Base-by-base conservation (phyloP, 2,329 filamentous ascomycete genomes). In the Didymella pinodella region DNA sequence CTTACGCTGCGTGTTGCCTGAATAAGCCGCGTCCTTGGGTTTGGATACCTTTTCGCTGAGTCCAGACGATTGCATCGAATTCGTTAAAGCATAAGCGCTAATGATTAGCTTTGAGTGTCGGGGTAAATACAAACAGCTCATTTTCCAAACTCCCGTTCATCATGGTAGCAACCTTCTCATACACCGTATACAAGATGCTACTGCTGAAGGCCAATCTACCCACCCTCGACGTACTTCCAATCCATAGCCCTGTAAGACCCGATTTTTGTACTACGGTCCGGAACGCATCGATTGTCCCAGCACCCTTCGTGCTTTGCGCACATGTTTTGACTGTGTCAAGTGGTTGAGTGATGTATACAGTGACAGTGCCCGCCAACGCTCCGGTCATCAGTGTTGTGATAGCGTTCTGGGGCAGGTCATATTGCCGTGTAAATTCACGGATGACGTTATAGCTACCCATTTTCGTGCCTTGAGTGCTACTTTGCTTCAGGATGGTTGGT, bases 371-470 rank as follows among this genome's bases (percentile, higher is more conserved):
- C 11, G 74, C 73, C 26, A 70, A 34, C 1, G 72, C 71, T 14
- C 73, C 73, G 8, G 65, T 66, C 0, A 63, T 65, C 49, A 76
- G 74, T 0, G 69, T 71, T 32, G 63, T 54, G 2, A 61, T 62
- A 6, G 60, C 69, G 25, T 65, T 71, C 34, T 70, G 66, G 1
- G 69, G 59, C 5, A 70, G 43, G 2, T 68, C 65, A 10, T 66
- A 55, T 12, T 49, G 59, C 32, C 58, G 54, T 14, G 65, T 62
- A 16, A 69, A 62, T 43, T 81, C 78, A 20, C 78, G 79, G 43
- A 84, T 65, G 22, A 81, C 73, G 54, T 83, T 84, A 69, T 84
- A 84, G 2, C 76, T 78, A 0, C 81, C 80, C 79, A 83, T 82
- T 7, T 81, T 74, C 1, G 83, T 78, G 2, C 79, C 79, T 0